A percentile compares a stretch with the other conserved stretches of the same genome.
These are phyloP conservation scores for Syzygium jambos DNA, from an alignment of 345 rosid species.

Conservation along the genomic window DNA sequence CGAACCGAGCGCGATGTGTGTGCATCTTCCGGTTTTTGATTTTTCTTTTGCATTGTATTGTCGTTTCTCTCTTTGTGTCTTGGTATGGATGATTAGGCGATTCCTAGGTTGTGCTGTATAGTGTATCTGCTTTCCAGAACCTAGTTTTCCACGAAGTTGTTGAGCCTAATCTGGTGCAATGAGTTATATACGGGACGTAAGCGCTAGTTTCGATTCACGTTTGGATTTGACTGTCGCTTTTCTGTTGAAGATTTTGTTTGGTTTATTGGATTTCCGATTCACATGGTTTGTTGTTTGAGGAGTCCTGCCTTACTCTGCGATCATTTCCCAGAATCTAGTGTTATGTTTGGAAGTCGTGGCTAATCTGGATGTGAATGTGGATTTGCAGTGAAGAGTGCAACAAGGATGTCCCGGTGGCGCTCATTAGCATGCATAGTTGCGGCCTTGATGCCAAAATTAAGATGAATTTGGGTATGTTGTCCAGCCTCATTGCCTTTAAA, in stretches of 20 bases:
- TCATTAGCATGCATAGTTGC: conserved; percentile 67
- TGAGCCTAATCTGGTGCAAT: neutral
- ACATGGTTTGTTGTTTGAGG: neutral
- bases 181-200: neutral
- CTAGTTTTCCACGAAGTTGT: neutral
- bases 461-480: conserved; percentile 54
- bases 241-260: neutral
- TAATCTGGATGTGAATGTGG: neutral
- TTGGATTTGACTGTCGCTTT: neutral
- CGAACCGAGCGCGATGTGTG: neutral
- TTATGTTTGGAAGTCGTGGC: neutral
- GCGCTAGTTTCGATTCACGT: neutral
- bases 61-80: neutral
- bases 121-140: neutral
- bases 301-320: neutral
- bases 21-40: neutral
- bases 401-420: conserved; percentile 69
- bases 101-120: neutral
- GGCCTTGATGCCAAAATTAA: conserved; percentile 85
- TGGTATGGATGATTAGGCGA: neutral
- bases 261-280: neutral
- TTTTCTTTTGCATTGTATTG: neutral
- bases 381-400: conserved; percentile 65
- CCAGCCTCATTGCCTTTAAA: neutral
- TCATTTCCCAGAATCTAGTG: neutral